Base-by-base conservation (phyloP, 1,284 basidiomycete genomes). In the Blastosporella zonata region DNA sequence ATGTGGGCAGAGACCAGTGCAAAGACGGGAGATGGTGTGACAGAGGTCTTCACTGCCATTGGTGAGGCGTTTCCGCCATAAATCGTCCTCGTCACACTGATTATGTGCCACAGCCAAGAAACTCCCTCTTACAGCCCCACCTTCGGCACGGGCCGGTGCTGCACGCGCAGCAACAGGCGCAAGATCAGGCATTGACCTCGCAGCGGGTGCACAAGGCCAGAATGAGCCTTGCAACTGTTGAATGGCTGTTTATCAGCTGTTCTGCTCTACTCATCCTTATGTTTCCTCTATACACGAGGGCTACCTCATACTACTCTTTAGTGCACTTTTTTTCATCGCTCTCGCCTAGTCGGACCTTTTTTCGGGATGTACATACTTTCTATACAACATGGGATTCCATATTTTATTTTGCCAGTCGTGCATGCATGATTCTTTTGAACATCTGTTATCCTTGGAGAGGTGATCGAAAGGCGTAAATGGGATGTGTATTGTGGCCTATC, bases 1-100 rank as follows among this genome's bases (percentile, higher is more conserved):
- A 87, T 98, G 81, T 98, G 96, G 87, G 83, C 85, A 49, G 95
- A 98, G 74, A 95, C 95, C 1, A 95, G 91, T 67, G 95, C 95
- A 43, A 98, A 98, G 81, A 78, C 84, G 27, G 93, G 94, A 34
- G 87, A 93, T 53, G 92, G 92, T 54, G 95, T 98, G 20, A 71
- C 84, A 43, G 90, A 92, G 49, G 84, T 96, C 60, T 97, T 96
- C 70, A 86, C 84, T 49, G 82, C 87, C 22, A 94, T 96, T 57
- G 90, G 89, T 90, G 55, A 52, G 82, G 68, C 34, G 47, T 38
- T 45, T 34, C 49, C 21, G 41, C 53, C 12, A 34, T 38, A 12
- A 10, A 20, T 49, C 47, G 46, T 47, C 22, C 23, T 20, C 22
- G 39, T 44, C 25, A 38, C 40, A 33, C 50, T 49, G 22, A 46